Percentiles rank a stretch among this genome's conserved stretches.
Evolutionary conservation across 331 rosid species (phyloP).

Genomic region (Spiraea crenata): DNA sequence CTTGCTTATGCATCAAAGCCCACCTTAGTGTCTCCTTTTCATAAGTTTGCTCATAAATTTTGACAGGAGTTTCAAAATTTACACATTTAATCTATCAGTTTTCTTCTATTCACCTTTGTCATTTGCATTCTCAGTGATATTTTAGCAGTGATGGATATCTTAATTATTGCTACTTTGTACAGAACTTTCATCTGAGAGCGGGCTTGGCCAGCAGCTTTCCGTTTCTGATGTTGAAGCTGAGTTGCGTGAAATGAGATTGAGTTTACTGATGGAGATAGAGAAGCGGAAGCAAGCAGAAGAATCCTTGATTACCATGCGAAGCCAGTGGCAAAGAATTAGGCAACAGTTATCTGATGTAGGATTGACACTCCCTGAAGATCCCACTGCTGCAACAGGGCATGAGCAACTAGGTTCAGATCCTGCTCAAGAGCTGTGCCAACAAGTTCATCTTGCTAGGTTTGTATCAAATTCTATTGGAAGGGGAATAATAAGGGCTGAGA

Average conservation of each 20-base stretch:
- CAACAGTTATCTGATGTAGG: constrained; percentile 62
- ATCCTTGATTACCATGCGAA: constrained; percentile 49
- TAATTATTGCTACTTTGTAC: constrained; percentile 26
- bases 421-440: constrained; percentile 65
- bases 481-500: constrained; percentile 79
- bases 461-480: constrained; percentile 79
- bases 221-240: constrained; percentile 51
- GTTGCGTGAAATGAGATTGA: constrained; percentile 65
- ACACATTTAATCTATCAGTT: neutral
- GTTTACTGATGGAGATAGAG: constrained; percentile 76
- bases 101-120: neutral
- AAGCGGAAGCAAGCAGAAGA: constrained; percentile 90
- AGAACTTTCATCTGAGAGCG: constrained; percentile 74
- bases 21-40: neutral
- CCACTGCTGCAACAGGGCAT: constrained; percentile 33
- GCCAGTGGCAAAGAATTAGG: constrained; percentile 76
- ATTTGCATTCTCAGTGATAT: neutral
- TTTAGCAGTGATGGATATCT: constrained; percentile 7
- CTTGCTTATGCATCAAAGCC: neutral
- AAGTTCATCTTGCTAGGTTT: constrained; percentile 72
- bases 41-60: neutral
- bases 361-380: constrained; percentile 60
- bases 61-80: neutral
- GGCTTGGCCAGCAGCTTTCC: constrained; percentile 41
- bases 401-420: constrained; percentile 54